Percentiles rank a stretch among this genome's conserved stretches.
Conservation (phyloP, 768 basidiomycete species). For the Mycena rebaudengoi region DNA sequence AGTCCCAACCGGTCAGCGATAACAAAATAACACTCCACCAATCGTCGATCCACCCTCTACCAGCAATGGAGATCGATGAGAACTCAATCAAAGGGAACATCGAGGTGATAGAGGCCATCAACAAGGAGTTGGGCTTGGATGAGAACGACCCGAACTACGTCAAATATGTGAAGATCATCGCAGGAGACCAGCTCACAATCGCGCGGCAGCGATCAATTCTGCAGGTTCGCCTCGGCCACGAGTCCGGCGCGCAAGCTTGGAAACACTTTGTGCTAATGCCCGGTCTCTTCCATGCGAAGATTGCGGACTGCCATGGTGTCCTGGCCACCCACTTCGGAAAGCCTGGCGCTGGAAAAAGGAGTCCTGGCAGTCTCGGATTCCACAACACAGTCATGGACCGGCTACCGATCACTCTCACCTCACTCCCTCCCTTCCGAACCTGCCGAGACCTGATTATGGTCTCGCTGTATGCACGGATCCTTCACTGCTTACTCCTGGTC, state of each 20-base stretch:
- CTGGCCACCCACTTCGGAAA: slow-evolving; percentile 24
- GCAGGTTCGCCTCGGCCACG: too few relatives aligned
- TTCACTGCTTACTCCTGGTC: slow-evolving; percentile 34
- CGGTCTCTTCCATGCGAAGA: too few relatives aligned
- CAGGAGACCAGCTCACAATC: not conserved
- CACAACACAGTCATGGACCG: slow-evolving; percentile 30
- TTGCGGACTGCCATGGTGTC: too few relatives aligned
- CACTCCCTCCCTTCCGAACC: slow-evolving; percentile 36
- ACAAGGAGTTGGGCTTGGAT: slow-evolving; percentile 5
- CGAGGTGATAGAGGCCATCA: slow-evolving; percentile 28
- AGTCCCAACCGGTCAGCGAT: slow-evolving; percentile 4
- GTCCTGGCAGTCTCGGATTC: slow-evolving; percentile 24
- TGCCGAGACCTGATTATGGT: slow-evolving; percentile 37
- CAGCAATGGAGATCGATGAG: slow-evolving; percentile 27
- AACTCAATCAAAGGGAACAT: slow-evolving; percentile 24
- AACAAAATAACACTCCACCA: slow-evolving; percentile 19
- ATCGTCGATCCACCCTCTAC: slow-evolving; percentile 17
- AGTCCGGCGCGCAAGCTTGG: too few relatives aligned
- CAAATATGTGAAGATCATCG: not conserved
- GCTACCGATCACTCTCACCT: slow-evolving; percentile 34
- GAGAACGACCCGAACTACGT: not conserved
- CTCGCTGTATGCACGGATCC: slow-evolving; percentile 36
- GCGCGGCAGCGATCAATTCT: too few relatives aligned
- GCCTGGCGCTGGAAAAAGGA: slow-evolving; percentile 8
- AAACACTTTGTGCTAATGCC: too few relatives aligned